Base-by-base conservation (phyloP, 2,329 filamentous ascomycete species). In the Mollisiaceae sp. region DNA sequence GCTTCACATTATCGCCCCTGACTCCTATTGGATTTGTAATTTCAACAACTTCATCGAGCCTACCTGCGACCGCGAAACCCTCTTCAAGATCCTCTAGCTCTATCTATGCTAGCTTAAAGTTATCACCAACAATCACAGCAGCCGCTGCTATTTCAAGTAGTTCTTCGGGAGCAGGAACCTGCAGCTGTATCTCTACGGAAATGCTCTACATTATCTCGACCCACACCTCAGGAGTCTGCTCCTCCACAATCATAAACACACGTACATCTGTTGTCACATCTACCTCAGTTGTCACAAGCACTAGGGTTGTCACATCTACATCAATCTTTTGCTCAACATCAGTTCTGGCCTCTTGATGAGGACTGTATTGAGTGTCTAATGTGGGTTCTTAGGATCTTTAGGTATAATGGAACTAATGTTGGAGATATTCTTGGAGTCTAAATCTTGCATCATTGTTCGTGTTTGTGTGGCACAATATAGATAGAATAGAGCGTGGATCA, bases 41-140 rank as follows among this genome's bases (percentile, higher is more conserved):
- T 36, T 56, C 32, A 56, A 56, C 54, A 27, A 2, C n/a, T 27
- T 32, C 54, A n/a, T 56, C 54, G 24, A 56, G 12, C 2, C 2
- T 8, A 2, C 12, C 38, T 12, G 12, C 38, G 4, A 41, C 3
- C 12, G 4, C n/a, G 27, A 32, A 32, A 32, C 18, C 32, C 9
- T 38, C 55, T 20, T 38, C 32, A 38, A 38, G 20, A n/a, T 39
- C 55, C 6, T 38, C 55, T 6, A 58, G 55, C 36, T 58, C 55
- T n/a, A 2, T 27, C 32, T 8, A 12, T 41, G 4, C 55, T 18
- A 58, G 4, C 24, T 55, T 15, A 39, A 58, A 38, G 22, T 38
- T 32, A 1, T 58, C 55, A 39, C 9, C 27, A 18, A n/a, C 12
- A 18, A 39, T 27, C 32, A 14, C 55, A 15, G 20, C 32, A n/a